Conservation (phyloP, 768 basidiomycete genomes). For the Termitomyces sp. region DNA sequence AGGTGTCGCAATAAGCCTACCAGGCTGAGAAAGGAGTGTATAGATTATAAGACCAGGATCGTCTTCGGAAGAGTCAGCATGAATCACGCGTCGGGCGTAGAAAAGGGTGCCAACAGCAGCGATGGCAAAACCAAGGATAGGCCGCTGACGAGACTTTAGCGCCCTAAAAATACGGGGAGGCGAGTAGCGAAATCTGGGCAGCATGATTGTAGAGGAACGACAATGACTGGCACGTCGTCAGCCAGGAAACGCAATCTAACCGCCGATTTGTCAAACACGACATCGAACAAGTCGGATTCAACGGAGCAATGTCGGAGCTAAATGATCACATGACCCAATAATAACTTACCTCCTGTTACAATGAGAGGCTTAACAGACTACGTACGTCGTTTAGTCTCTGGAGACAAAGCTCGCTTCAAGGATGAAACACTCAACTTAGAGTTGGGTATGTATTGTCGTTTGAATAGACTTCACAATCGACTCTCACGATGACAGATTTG, state of each 20-base stretch:
- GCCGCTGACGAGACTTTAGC: background rate
- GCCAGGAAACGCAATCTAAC: background rate
- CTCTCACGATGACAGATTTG: constrained; percentile 32
- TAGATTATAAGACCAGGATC: background rate
- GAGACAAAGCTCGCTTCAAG: constrained; percentile 71
- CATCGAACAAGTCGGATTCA: background rate
- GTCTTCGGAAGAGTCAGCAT: constrained; percentile 10
- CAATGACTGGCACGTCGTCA: background rate
- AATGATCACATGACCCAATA: background rate
- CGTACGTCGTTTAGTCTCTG: constrained; percentile 74
- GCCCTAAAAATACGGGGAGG: background rate
- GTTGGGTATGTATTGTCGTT: constrained; percentile 38
- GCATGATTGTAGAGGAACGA: background rate
- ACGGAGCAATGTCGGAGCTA: background rate
- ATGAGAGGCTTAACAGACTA: constrained; percentile 49
- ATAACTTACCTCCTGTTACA: background rate
- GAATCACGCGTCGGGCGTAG: constrained; percentile 5
- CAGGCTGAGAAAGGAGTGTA: constrained; percentile 1
- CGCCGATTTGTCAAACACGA: background rate
- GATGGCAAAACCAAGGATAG: constrained; percentile 3
- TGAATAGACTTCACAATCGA: background rate
- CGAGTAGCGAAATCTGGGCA: background rate
- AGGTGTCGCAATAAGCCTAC: background rate
- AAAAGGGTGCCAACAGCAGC: constrained; percentile 10
- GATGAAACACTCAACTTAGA: constrained; percentile 66